Base-by-base conservation (phyloP, 371 early-diverging fungal genomes). In the Mucor irregularis region DNA sequence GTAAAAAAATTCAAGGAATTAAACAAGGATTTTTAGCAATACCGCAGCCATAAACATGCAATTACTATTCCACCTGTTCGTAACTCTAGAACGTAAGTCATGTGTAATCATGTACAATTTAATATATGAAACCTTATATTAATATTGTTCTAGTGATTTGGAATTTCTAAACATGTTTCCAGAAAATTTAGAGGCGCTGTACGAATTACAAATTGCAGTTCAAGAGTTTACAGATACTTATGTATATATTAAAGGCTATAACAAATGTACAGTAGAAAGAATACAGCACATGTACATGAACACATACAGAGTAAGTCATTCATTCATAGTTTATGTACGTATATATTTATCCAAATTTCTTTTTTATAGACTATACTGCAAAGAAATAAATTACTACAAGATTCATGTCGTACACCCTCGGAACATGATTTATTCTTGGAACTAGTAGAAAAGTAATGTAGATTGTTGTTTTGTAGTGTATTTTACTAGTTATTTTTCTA, bases 241-340 rank as follows among this genome's bases (percentile, higher is more conserved):
- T 66, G 81, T 85, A 2, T 85, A 83, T 51, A 80, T 85, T 35
- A 82, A 80, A 21, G 85, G 85, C 14, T 85, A 75, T 46, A 82
- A 83, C 14, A 42, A 57, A 14, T 67, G 64, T 43, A 81, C 83
- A 0, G 73, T 83, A 9, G 83, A 83, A 52, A 82, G 81, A 61
- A 79, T 85, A 13, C 77, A 74, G n/a, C 76, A 82, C 34, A 81
- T 85, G 44, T 82, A 81, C 49, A 68, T 68, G 43, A 85, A 83
- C 42, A 62, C 80, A 13, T 73, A 71, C 50, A 63, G 65, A 51
- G 75, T 74, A 66, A 45, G 17, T 17, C 30, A 1, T 17, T 22
- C 19, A 30, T 44, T 1, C 50, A 13, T 35, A 10, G 4, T 40
- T 21, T 30, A 22, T 40, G 13, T 4, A 52, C n/a, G 4, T 29